These are phyloP conservation scores for Quercus phellos DNA, from an alignment of 331 rosid genomes.

Conservation along the genomic window DNA sequence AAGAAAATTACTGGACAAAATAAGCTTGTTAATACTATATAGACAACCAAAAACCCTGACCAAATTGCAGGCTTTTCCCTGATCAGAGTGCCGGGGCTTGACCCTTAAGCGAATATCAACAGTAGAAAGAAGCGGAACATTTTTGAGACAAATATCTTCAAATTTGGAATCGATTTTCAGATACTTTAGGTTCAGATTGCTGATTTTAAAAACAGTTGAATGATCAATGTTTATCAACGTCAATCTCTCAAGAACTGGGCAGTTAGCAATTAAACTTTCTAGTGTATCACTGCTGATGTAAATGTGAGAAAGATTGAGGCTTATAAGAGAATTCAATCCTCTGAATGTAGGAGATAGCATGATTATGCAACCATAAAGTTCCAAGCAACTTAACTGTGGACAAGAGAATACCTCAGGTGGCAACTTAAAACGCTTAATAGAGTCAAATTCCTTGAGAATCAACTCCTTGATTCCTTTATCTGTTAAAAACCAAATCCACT, in stretches of 20 bases:
- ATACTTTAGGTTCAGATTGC: conserved; percentile 16
- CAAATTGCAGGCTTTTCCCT: not conserved
- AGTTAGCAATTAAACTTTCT: conserved; percentile 6
- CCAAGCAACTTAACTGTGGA: conserved; percentile 14
- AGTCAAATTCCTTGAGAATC: conserved; percentile 12
- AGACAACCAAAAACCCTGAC: conserved; percentile 17
- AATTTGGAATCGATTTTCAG: conserved; percentile 20
- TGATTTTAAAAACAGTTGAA: conserved; percentile 7
- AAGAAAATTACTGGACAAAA: conserved; percentile 3
- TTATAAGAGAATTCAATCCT: conserved; percentile 8
- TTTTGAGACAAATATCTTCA: conserved; percentile 3
- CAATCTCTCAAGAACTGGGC: conserved; percentile 27
- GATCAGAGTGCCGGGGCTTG: not conserved
- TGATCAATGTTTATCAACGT: not conserved
- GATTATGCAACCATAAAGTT: conserved; percentile 15
- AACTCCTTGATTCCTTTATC: conserved; percentile 25
- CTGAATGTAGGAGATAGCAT: conserved; percentile 3
- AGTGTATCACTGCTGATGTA: not conserved
- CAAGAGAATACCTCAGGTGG: conserved; percentile 8
- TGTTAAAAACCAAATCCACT: conserved; percentile 17
- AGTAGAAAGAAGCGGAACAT: conserved; percentile 6
- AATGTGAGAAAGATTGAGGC: conserved; percentile 13
- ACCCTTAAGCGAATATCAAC: conserved; percentile 17
- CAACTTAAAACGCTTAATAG: conserved; percentile 5
- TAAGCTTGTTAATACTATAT: conserved; percentile 1